Conservation (phyloP, 1,139 yeast species). For the Scheffersomyces illinoinensis region DNA sequence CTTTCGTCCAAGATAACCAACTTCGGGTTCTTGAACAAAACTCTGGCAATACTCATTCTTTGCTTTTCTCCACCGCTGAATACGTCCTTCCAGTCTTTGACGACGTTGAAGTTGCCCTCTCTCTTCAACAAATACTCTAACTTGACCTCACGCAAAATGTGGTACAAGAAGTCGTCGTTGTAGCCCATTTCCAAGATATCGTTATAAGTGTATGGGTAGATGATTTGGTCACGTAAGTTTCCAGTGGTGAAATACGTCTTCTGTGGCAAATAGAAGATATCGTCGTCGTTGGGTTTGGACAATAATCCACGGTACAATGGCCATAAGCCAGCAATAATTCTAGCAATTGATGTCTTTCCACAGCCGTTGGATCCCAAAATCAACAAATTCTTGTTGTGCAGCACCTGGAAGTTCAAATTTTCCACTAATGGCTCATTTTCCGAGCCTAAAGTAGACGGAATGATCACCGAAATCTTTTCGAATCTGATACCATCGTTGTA, state of each 20-base stretch:
- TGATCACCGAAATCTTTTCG: constrained; percentile 79
- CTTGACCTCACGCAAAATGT: constrained; percentile 72
- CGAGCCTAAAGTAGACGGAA: constrained; percentile 66
- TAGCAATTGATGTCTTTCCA: constrained; percentile 85
- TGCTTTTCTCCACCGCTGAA: constrained; percentile 96
- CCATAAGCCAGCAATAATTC: constrained; percentile 89
- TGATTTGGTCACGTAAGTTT: constrained; percentile 82
- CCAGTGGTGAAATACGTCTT: constrained; percentile 78
- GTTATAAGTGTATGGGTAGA: constrained; percentile 77
- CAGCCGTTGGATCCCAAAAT: constrained; percentile 87
- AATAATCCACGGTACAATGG: constrained; percentile 83
- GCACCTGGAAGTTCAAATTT: constrained; percentile 63
- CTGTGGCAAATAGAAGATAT: constrained; percentile 78
- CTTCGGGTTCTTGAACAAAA: constrained; percentile 76
- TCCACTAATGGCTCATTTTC: constrained; percentile 55
- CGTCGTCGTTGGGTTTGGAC: constrained; percentile 75
- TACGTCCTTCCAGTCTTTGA: constrained; percentile 86
- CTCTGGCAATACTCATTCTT: constrained; percentile 85
- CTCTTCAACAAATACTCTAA: constrained; percentile 72
- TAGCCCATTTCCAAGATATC: constrained; percentile 76
- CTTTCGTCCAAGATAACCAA: constrained; percentile 90
- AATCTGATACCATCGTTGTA: constrained; percentile 74
- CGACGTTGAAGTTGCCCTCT: constrained; percentile 61
- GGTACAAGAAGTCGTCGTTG: constrained; percentile 68
- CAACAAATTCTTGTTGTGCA: constrained; percentile 68